A percentile compares a stretch with the other conserved stretches of the same genome.
Evolutionary conservation across 2,329 filamentous ascomycete genomes (phyloP).

Genomic region (Colletotrichum nymphaeae): DNA sequence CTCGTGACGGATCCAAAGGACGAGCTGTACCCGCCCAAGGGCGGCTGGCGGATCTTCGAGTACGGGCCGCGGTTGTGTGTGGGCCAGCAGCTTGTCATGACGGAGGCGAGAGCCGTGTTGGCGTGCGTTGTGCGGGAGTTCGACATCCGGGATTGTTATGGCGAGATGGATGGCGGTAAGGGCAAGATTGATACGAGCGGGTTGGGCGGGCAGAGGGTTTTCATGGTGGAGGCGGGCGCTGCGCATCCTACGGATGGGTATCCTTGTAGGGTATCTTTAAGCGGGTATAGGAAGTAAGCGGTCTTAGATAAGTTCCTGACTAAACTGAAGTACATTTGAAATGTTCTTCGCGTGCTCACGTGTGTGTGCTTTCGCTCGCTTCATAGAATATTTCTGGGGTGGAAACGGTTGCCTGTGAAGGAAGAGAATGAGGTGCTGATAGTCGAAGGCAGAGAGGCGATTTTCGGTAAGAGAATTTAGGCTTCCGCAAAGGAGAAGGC

Average conservation of each 20-base stretch:
- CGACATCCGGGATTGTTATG: conserved; percentile 44
- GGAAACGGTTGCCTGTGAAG: too few relatives aligned
- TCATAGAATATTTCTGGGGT: background rate
- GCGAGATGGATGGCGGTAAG: conserved; percentile 24
- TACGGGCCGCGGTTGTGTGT: conserved; percentile 64
- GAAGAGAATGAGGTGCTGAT: background rate
- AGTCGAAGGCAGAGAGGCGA: background rate
- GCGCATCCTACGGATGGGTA: conserved; percentile 34
- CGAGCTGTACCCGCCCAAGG: conserved; percentile 37
- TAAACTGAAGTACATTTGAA: background rate
- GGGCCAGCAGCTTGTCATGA: conserved; percentile 53
- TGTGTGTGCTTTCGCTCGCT: background rate
- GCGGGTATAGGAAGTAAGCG: background rate
- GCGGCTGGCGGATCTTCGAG: conserved; percentile 63
- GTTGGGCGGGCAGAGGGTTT: conserved; percentile 23
- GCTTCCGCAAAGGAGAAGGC: background rate
- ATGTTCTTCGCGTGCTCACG: background rate
- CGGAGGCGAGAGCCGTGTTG: conserved; percentile 58
- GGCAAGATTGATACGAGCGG: conserved; percentile 25
- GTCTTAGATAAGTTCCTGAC: background rate
- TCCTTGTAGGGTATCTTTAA: conserved; percentile 25
- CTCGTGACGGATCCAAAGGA: conserved; percentile 39
- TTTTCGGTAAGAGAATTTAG: background rate
- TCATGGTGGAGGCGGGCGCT: conserved; percentile 33
- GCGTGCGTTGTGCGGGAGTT: conserved; percentile 59